Evolutionary conservation across 257 asterid genomes (phyloP).

Genomic region (Striga asiatica): DNA sequence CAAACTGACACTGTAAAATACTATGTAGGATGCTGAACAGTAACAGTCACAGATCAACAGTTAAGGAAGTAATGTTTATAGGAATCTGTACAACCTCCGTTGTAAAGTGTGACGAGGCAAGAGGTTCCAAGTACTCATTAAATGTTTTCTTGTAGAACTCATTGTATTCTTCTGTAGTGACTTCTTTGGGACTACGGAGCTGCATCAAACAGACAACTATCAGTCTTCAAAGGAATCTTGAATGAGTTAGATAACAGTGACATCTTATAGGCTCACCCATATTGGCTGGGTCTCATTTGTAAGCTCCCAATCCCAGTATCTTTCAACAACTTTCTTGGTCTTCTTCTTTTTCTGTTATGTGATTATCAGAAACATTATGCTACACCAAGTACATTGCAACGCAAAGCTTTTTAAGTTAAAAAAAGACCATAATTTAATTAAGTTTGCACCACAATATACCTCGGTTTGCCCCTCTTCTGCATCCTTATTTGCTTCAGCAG

Average conservation of each 20-base stretch:
- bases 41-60: not conserved
- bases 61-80: not conserved
- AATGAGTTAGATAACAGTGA: not conserved
- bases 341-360: slow-evolving; percentile 79
- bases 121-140: slow-evolving; percentile 86
- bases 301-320: slow-evolving; percentile 98
- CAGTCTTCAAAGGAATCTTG: not conserved
- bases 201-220: slow-evolving; percentile 27
- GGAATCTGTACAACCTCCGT: slow-evolving; percentile 55
- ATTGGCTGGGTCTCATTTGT: slow-evolving; percentile 89
- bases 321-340: slow-evolving; percentile 83
- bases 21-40: slow-evolving; percentile 1
- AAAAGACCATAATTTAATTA: not conserved
- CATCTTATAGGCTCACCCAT: slow-evolving; percentile 58
- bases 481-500: slow-evolving; percentile 56
- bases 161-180: slow-evolving; percentile 77
- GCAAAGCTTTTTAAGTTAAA: not conserved
- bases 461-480: slow-evolving; percentile 55
- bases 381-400: not conserved
- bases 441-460: slow-evolving; percentile 32
- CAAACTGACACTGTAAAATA: not conserved
- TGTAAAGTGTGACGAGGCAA: slow-evolving; percentile 93
- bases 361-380: slow-evolving; percentile 16
- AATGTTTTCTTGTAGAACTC: slow-evolving; percentile 87
- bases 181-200: slow-evolving; percentile 96